Evolutionary conservation across 345 rosid species (phyloP).

Genomic region (Noccaea bulbosa): DNA sequence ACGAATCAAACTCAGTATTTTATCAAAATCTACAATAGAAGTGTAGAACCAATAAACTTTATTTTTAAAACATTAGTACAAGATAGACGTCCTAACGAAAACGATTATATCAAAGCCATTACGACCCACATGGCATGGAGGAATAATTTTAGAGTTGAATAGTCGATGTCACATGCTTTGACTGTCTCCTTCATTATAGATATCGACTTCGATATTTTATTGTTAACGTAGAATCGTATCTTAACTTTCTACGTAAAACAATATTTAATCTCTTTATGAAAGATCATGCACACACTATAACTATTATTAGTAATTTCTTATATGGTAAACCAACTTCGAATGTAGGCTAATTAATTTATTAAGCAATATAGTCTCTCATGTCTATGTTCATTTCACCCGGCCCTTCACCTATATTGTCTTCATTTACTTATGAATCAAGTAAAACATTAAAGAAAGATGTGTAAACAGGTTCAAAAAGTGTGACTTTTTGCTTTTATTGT

Average conservation of each 20-base stretch:
- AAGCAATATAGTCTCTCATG: slow-evolving; percentile 27
- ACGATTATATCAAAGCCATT: slow-evolving; percentile 29
- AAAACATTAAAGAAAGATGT: slow-evolving; percentile 23
- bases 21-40: neutral
- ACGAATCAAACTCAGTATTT: neutral
- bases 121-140: slow-evolving; percentile 33
- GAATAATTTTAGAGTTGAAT: slow-evolving; percentile 37
- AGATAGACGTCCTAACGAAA: slow-evolving; percentile 20
- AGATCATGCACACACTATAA: slow-evolving; percentile 37
- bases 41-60: neutral
- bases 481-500: slow-evolving; percentile 24
- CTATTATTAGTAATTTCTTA: slow-evolving; percentile 19
- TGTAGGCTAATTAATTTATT: slow-evolving; percentile 42
- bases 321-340: slow-evolving; percentile 40
- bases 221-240: slow-evolving; percentile 36
- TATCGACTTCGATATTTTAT: slow-evolving; percentile 34
- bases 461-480: slow-evolving; percentile 29
- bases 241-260: slow-evolving; percentile 39
- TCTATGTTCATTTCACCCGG: slow-evolving; percentile 40
- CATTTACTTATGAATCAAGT: slow-evolving; percentile 29
- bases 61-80: slow-evolving; percentile 20
- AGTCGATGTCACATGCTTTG: slow-evolving; percentile 46
- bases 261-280: slow-evolving; percentile 32
- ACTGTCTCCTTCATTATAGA: slow-evolving; percentile 37
- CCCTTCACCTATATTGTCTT: slow-evolving; percentile 34